Evolutionary conservation across 2,329 filamentous ascomycete species (phyloP), one percentile per base, ranked within the genome.

Genomic region (Nectriaceae sp.): DNA sequence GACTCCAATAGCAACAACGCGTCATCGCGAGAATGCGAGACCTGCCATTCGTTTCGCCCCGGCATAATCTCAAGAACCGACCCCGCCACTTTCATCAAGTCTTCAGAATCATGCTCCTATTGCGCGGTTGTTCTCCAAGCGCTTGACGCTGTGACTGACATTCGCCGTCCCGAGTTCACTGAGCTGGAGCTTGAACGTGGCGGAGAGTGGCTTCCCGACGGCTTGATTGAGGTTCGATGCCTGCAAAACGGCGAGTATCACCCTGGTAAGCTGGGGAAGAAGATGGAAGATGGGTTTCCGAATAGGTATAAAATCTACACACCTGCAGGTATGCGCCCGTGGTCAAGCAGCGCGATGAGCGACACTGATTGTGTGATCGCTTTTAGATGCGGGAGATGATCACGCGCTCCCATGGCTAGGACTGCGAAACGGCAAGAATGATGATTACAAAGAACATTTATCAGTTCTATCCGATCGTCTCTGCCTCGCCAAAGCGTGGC

Each of bases 291-390:
- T 22, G 24, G 16, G 18, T 43, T 33, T 21, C 41, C 41, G n/a
- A 33, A 43, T 16, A 18, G 41, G n/a, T 43, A 36, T 22, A 29
- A 21, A 6, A 43, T 43, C 8, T 43, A 43, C 22, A 43, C 41
- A 3, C 41, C 41, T 5, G 11, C 24, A 22, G 29, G 41, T 43
- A 22, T 13, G 24, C n/a, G n/a, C n/a, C n/a, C n/a, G n/a, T n/a
- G n/a, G n/a, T n/a, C n/a, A n/a, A n/a, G n/a, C n/a, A n/a, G n/a
- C n/a, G n/a, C n/a, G n/a, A n/a, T n/a, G n/a, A n/a, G n/a, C n/a
- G n/a, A n/a, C n/a, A n/a, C n/a, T n/a, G n/a, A n/a, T n/a, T n/a
- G n/a, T n/a, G n/a, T n/a, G n/a, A n/a, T n/a, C n/a, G n/a, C n/a
- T n/a, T n/a, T n/a, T n/a, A 43, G 41, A 33, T 33, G 41, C 41